Evolutionary conservation across 2,329 filamentous ascomycete species (phyloP).

Genomic region (Ophiostoma novo-ulmi): DNA sequence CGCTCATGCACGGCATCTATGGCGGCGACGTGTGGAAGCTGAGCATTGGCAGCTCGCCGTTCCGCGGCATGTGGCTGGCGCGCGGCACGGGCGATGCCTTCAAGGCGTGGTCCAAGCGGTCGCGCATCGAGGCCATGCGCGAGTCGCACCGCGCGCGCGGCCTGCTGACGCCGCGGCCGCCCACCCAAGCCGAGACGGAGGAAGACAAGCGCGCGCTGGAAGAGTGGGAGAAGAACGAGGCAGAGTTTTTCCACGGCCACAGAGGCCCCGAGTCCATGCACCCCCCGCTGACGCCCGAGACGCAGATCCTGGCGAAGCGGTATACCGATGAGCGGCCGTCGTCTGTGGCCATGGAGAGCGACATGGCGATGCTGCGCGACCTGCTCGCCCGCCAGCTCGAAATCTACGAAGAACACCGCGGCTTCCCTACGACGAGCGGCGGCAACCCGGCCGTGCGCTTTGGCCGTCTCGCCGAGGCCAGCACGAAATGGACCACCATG

Average conservation of each 20-base stretch:
- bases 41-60: constrained; percentile 46
- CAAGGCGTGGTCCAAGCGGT: neutral
- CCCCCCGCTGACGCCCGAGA: constrained; percentile 16
- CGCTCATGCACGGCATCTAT: constrained; percentile 79
- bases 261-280: neutral
- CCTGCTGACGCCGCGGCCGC: neutral
- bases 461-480: constrained; percentile 31
- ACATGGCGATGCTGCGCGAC: constrained; percentile 21
- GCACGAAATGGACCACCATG: constrained; percentile 37
- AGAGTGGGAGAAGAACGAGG: neutral
- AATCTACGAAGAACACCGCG: constrained; percentile 10
- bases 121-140: neutral
- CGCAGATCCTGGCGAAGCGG: constrained; percentile 7
- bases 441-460: constrained; percentile 13
- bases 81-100: constrained; percentile 7
- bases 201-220: constrained; percentile 1
- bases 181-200: neutral
- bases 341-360: constrained; percentile 17
- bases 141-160: constrained; percentile 1
- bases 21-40: constrained; percentile 81
- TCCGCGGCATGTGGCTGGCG: constrained; percentile 24
- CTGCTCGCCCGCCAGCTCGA: constrained; percentile 15
- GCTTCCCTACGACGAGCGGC: constrained; percentile 10
- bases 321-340: neutral
- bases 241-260: constrained; percentile 1